phyloP scores from a whole-genome alignment of 345 rosid species.

The Geranium rotundifolium region DNA sequence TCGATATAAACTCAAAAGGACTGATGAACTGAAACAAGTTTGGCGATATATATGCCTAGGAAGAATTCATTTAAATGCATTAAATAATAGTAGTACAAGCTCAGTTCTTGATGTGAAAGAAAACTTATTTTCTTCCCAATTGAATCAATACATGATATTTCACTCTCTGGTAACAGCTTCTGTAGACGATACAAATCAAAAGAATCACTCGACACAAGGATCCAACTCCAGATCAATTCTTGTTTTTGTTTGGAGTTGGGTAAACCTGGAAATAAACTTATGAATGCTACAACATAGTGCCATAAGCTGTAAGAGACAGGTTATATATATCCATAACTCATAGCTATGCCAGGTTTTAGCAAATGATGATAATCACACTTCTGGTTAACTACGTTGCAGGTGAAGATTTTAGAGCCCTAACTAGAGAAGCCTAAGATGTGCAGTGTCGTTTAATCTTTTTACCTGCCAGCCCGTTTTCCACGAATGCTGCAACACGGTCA shows the following conservation, averaged over 20 bases:
- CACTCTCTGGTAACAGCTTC: constrained; percentile 16
- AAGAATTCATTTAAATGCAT: no score
- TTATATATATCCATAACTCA: constrained; percentile 5
- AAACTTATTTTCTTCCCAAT: constrained; percentile 15
- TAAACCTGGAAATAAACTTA: constrained; percentile 17
- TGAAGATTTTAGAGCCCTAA: constrained; percentile 6
- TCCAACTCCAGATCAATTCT: constrained; percentile 17
- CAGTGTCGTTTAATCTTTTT: constrained; percentile 73
- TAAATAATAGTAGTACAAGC: no score
- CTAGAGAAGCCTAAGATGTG: constrained; percentile 84
- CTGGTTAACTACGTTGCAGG: constrained; percentile 1
- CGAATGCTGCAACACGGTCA: constrained; percentile 70
- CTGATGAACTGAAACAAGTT: no score
- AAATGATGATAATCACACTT: constrained; percentile 10
- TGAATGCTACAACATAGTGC: constrained; percentile 23
- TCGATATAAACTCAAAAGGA: no score
- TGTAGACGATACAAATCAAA: constrained; percentile 26
- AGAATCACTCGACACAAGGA: constrained; percentile 24
- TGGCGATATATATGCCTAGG: no score
- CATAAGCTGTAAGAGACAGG: constrained; percentile 9
- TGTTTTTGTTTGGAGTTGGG: constrained; percentile 9
- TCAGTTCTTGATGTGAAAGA: neutral
- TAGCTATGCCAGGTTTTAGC: constrained; percentile 5
- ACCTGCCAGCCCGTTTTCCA: constrained; percentile 91
- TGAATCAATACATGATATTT: constrained; percentile 8